These are phyloP conservation scores for Amylocarpus encephaloides DNA, from an alignment of 2,329 filamentous ascomycete genomes.

Conservation along the genomic window DNA sequence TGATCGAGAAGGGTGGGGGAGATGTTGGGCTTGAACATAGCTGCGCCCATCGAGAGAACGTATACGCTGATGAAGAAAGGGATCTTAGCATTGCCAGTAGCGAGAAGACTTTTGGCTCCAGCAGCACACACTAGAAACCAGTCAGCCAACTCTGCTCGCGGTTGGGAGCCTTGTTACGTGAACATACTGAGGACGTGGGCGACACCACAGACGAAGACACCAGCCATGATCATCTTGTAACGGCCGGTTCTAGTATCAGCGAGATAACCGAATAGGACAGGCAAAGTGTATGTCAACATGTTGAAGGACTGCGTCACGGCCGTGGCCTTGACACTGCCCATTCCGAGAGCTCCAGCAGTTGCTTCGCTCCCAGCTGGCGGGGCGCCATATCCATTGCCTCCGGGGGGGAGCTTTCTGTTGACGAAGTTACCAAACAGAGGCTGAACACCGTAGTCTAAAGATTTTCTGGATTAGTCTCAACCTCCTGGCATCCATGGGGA, in stretches of 20 bases:
- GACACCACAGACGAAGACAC: constrained; percentile 47
- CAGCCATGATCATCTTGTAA: constrained; percentile 52
- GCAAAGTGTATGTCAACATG: constrained; percentile 42
- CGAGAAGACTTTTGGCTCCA: constrained; percentile 16
- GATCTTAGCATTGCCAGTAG: constrained; percentile 59
- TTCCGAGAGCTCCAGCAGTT: constrained; percentile 52
- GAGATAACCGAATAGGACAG: constrained; percentile 44
- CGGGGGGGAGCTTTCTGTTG: constrained; percentile 50
- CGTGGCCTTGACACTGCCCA: constrained; percentile 47
- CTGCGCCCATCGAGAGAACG: constrained; percentile 33
- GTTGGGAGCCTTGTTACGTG: background rate
- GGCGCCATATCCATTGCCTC: constrained; percentile 35
- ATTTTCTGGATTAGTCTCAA: background rate
- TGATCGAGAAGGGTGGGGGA: constrained; percentile 58
- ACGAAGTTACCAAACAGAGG: constrained; percentile 55
- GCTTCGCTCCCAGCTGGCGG: constrained; percentile 31
- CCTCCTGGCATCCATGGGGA: too few relatives aligned
- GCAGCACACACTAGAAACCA: constrained; percentile 34
- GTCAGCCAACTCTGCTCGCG: background rate
- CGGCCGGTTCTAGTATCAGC: constrained; percentile 61
- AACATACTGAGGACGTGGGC: constrained; percentile 42
- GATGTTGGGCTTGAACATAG: constrained; percentile 67
- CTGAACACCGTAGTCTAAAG: constrained; percentile 65
- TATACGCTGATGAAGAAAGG: constrained; percentile 26
- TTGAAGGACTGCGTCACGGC: constrained; percentile 46